These are phyloP conservation scores for Oryza rufipogon DNA, from an alignment of 176 grass and related monocot species.

Conservation along the genomic window DNA sequence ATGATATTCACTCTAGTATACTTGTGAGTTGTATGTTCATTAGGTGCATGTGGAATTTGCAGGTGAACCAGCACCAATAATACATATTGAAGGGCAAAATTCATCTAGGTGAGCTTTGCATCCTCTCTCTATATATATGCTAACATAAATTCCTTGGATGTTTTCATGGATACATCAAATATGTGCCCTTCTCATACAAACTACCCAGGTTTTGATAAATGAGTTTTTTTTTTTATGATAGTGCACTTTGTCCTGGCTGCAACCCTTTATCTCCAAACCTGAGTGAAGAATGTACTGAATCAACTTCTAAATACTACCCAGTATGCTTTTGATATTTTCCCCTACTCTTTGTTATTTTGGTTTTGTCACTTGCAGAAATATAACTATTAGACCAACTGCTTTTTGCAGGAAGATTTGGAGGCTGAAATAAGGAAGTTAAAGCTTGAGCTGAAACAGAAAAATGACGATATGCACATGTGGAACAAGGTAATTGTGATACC, in stretches of 20 bases:
- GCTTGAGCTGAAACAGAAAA: conserved; percentile 39
- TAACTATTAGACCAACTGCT: not conserved
- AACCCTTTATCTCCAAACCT: conserved; percentile 16
- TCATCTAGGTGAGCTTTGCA: conserved; percentile 35
- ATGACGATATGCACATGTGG: conserved; percentile 25
- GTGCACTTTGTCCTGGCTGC: conserved; percentile 28
- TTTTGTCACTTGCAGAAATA: conserved; percentile 20
- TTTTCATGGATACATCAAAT: not conserved
- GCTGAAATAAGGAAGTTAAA: conserved; percentile 46
- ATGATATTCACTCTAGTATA: conserved; percentile 12
- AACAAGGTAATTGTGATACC: conserved; percentile 51
- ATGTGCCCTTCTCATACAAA: conserved; percentile 19
- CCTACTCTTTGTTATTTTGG: not conserved
- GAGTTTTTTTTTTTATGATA: conserved; percentile 24
- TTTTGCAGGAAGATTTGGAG: conserved; percentile 66
- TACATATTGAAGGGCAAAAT: conserved; percentile 12
- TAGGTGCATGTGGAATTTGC: conserved; percentile 30
- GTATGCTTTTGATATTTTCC: conserved; percentile 42
- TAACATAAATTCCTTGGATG: not conserved
- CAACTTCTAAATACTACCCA: conserved; percentile 29
- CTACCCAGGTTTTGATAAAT: conserved; percentile 41
- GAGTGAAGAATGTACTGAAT: conserved; percentile 38
- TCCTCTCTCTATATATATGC: not conserved
- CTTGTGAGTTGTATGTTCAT: conserved; percentile 21
- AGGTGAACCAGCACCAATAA: conserved; percentile 48